Evolutionary conservation across 192 early-diverging fungal genomes (phyloP).

Genomic region (Gaertneriomyces semiglobifer): DNA sequence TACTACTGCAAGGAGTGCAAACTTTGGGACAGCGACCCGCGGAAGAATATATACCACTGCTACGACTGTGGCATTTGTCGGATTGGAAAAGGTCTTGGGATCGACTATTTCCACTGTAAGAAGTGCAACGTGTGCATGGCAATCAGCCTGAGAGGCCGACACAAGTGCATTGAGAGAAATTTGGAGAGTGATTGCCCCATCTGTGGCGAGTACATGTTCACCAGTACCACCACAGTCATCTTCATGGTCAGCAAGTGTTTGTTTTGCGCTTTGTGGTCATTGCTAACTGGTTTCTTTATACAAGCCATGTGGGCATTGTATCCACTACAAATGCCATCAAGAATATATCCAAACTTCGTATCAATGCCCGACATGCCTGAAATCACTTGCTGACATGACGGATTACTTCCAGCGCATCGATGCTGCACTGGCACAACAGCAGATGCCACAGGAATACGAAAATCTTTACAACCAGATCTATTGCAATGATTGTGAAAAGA

Average conservation of each 20-base stretch:
- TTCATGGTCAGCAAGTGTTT: constrained; percentile 66
- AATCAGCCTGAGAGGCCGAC: constrained; percentile 67
- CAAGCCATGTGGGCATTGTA: constrained; percentile 87
- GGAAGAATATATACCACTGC: constrained; percentile 91
- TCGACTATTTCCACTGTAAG: constrained; percentile 89
- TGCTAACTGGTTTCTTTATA: neutral
- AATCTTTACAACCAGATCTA: constrained; percentile 70
- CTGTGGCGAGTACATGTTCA: constrained; percentile 95
- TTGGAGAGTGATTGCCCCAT: constrained; percentile 93
- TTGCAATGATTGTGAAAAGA: constrained; percentile 95
- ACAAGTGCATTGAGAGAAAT: constrained; percentile 89
- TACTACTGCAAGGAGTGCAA: constrained; percentile 94
- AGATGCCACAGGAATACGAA: constrained; percentile 89
- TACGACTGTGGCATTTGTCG: constrained; percentile 91
- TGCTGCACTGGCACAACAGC: constrained; percentile 67
- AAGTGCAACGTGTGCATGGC: constrained; percentile 92
- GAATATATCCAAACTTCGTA: constrained; percentile 86
- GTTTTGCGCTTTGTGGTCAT: neutral
- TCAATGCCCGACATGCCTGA: constrained; percentile 93
- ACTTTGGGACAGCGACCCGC: constrained; percentile 82
- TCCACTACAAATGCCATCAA: constrained; percentile 83
- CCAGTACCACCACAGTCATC: constrained; percentile 73
- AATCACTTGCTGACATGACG: constrained; percentile 82
- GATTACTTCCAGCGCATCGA: constrained; percentile 84
- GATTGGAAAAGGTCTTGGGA: constrained; percentile 73